A percentile compares a stretch with the other conserved stretches of the same genome.
Conservation (phyloP, 106 monocot genomes). For the Agapanthus africanus region DNA sequence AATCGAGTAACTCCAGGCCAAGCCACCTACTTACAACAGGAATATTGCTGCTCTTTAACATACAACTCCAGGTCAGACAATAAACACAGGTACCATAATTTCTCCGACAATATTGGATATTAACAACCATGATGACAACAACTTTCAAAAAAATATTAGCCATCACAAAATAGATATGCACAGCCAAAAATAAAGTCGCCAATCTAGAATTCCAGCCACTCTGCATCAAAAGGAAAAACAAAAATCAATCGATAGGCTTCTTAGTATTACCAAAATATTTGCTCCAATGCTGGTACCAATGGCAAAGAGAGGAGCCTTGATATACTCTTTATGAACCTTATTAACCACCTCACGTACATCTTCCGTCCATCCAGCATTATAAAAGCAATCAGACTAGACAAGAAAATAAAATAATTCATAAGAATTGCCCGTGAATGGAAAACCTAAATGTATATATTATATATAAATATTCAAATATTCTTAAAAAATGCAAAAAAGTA, state of each 20-base stretch:
- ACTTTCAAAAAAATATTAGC: neutral
- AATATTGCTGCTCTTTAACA: neutral
- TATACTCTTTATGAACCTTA: constrained; percentile 57
- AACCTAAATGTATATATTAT: neutral
- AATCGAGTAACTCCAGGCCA: neutral
- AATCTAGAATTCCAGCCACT: neutral
- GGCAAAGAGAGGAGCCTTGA: constrained; percentile 53
- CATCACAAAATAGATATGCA: neutral
- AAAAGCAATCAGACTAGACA: constrained; percentile 74
- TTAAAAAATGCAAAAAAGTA: neutral
- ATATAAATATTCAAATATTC: neutral
- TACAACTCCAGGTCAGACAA: neutral
- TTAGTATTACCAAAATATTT: constrained; percentile 57
- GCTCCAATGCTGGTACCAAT: constrained; percentile 90
- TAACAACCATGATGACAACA: too few relatives aligned
- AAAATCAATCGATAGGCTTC: too few relatives aligned
- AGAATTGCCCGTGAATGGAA: neutral
- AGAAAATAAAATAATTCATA: neutral
- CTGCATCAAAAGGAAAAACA: neutral
- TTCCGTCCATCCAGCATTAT: constrained; percentile 90
- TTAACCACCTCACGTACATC: constrained; percentile 66
- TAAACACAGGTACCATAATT: neutral
- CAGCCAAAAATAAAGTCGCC: neutral
- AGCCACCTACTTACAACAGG: too few relatives aligned
- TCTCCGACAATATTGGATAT: neutral